Evolutionary conservation across 2,329 filamentous ascomycete genomes (phyloP).

Genomic region (Exophiala calicioides): DNA sequence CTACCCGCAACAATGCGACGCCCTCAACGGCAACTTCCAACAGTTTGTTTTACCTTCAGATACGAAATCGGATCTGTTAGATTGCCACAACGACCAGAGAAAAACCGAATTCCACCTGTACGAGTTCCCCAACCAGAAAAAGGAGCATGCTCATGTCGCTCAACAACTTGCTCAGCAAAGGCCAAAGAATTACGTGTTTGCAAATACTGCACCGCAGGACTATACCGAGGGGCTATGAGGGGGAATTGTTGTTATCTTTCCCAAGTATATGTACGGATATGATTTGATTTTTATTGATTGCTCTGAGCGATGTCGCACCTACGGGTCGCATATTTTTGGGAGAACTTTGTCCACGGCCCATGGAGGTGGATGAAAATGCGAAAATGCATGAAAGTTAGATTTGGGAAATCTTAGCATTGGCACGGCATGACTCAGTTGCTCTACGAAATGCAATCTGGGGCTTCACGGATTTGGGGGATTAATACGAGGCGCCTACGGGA

Average conservation of each 20-base stretch:
- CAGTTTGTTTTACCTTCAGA: constrained; percentile 28
- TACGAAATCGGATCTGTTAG: constrained; percentile 22
- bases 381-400: constrained; percentile 13
- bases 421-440: background rate
- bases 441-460: background rate
- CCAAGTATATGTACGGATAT: constrained; percentile 10
- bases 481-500: constrained; percentile 17
- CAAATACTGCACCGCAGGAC: constrained; percentile 45
- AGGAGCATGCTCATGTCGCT: constrained; percentile 45
- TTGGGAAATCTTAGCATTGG: constrained; percentile 7
- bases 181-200: constrained; percentile 47
- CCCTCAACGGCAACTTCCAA: constrained; percentile 38
- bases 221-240: constrained; percentile 27
- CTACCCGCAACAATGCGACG: constrained; percentile 33
- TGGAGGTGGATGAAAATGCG: constrained; percentile 9
- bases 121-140: constrained; percentile 47
- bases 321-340: background rate
- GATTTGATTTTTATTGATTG: constrained; percentile 11
- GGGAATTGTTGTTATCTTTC: background rate
- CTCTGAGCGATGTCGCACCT: constrained; percentile 21
- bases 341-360: constrained; percentile 1
- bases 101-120: constrained; percentile 46
- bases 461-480: constrained; percentile 2
- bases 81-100: constrained; percentile 35
- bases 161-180: constrained; percentile 45